Base-by-base conservation (phyloP, 352 stramenopile genomes). In the Phytophthora palmivora region DNA sequence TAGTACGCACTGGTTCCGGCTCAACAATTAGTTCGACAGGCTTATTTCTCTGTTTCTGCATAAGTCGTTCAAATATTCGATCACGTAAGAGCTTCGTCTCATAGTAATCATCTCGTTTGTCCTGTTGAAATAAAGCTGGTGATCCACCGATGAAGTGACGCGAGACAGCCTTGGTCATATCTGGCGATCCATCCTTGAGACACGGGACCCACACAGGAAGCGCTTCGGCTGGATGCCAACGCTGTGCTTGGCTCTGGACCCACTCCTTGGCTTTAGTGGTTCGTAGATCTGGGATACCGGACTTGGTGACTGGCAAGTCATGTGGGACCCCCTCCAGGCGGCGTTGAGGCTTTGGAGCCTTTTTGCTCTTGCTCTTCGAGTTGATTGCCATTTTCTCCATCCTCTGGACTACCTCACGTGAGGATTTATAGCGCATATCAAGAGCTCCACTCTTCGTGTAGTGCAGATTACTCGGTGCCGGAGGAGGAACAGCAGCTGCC, bases 111-210 rank as follows among this genome's bases (percentile, higher is more conserved):
- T 63, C 63, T 45, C 63, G 28, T 24, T 58, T 60, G 30, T 69
- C 58, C 5, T 53, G 21, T 26, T 62, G 43, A 16, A 53, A 9
- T 28, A 72, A 44, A 2, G 43, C 52, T 34, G 64, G 58, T 3
- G 67, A 65, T 12, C 33, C 38, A 26, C 52, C 49, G 22, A 76
- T 63, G 33, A 76, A 76, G 21, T 69, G 44, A 5, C 67, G 56
- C 1, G 67, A 30, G n/a, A 61, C 49, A 14, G 60, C 46, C 21
- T 65, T 76, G 18, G 51, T 63, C 56, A 70, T 68, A 44, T 76
- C 63, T 12, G 63, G 67, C 3, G 63, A 69, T 38, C 67, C 67
- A n/a, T 76, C 67, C 28, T 76, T 76, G 18, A 58, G 62, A 19
- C 51, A 52, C 7, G 67, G 62, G 1, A 76, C 49, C 67, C 67